Evolutionary conservation across 2,329 filamentous ascomycete species (phyloP), one percentile per base, ranked within the genome.

Genomic region (Xylariaceae sp.): DNA sequence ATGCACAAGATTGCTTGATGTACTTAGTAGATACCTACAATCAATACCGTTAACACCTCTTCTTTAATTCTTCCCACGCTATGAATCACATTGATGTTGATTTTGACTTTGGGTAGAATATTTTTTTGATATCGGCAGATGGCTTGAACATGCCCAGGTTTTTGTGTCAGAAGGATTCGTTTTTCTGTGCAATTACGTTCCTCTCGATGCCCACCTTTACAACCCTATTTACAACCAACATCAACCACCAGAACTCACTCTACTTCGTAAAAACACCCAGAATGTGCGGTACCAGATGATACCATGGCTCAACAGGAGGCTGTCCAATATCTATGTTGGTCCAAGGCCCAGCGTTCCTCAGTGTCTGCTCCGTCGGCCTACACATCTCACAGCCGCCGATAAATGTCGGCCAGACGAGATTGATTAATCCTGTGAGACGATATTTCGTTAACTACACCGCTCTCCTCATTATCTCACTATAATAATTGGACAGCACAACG

Each of bases 381-480:
- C 73, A 74, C 12, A 83, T 65, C 41, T 76, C 63, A 54, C 81
- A 83, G 4, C 78, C 79, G 2, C 78, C 79, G 38, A 83, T 62
- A 41, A 76, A 64, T 22, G 69, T 66, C 1, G 78, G 77, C 80
- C 81, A 83, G 53, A 79, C 67, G 10, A 82, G 39, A 48, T 81
- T 80, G 38, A 80, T 53, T 17, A 79, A 65, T 1, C 71, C 80
- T 82, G 39, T 36, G 31, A 14, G 3, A 31, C 13, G 13, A 18
- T 12, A 16, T 17, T 16, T 5, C 12, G 22, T 4, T 39, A 10
- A 11, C 11, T 4, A 39, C 36, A 11, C 13, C 16, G 14, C 3
- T 16, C 6, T 16, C 6, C 3, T 12, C 18, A 42, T 42, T 3
- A 16, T 19, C 14, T 4, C 40, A 42, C n/a, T 18, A 12, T 16